Evolutionary conservation across 2,329 filamentous ascomycete species (phyloP).

Genomic region (Paecilomyces dactylethromorphus): DNA sequence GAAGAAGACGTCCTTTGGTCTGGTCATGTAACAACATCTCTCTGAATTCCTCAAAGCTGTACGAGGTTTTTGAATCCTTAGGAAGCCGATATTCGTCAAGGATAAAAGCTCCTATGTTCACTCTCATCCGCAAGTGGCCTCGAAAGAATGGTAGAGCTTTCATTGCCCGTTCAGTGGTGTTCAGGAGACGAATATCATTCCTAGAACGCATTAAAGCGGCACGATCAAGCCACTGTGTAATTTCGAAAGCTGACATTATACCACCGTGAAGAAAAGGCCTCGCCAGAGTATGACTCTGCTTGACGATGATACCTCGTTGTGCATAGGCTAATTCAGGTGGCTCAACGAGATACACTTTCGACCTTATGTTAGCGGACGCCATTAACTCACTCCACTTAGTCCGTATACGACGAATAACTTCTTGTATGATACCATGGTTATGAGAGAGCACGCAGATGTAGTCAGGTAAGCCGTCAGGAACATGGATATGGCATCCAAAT

Average conservation of each 20-base stretch:
- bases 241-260: slow-evolving; percentile 8
- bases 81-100: slow-evolving; percentile 29
- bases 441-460: slow-evolving; percentile 26
- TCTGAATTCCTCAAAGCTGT: slow-evolving; percentile 33
- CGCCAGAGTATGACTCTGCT: slow-evolving; percentile 10
- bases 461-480: slow-evolving; percentile 21
- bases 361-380: slow-evolving; percentile 19
- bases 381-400: slow-evolving; percentile 22
- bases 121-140: slow-evolving; percentile 34
- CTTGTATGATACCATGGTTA: slow-evolving; percentile 26
- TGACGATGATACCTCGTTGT: slow-evolving; percentile 18
- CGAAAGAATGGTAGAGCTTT: slow-evolving; percentile 23
- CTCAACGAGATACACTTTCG: slow-evolving; percentile 28
- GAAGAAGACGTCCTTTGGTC: slow-evolving; percentile 30
- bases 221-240: slow-evolving; percentile 15
- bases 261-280: slow-evolving; percentile 16
- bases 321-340: slow-evolving; percentile 14
- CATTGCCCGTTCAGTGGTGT: slow-evolving; percentile 23
- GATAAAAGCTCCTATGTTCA: slow-evolving; percentile 36
- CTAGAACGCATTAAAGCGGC: slow-evolving; percentile 16
- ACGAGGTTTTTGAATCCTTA: slow-evolving; percentile 15
- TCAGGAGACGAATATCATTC: slow-evolving; percentile 24
- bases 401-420: slow-evolving; percentile 24
- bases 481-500: slow-evolving; percentile 35
- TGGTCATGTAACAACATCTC: slow-evolving; percentile 31